Evolutionary conservation across 768 basidiomycete species (phyloP).

Genomic region (Mycena rebaudengoi): DNA sequence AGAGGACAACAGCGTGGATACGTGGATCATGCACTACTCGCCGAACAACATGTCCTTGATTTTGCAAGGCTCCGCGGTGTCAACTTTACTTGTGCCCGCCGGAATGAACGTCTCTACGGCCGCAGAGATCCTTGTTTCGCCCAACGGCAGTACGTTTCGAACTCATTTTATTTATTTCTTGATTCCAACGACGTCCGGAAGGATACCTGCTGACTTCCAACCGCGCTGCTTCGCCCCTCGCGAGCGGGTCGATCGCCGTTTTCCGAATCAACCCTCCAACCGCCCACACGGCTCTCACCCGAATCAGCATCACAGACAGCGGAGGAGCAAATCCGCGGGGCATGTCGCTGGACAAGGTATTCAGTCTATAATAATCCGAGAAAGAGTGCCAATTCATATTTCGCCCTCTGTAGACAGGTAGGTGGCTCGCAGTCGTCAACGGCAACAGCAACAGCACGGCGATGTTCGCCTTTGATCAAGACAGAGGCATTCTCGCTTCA

Average conservation of each 20-base stretch:
- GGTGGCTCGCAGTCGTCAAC: constrained; percentile 18
- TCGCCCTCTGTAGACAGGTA: not conserved
- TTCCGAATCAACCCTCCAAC: constrained; percentile 18
- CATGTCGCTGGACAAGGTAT: constrained; percentile 21
- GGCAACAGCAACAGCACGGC: constrained; percentile 21
- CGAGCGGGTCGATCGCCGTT: constrained; percentile 13
- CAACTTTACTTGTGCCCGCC: constrained; percentile 8
- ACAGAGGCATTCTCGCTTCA: constrained; percentile 12
- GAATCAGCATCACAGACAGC: constrained; percentile 19
- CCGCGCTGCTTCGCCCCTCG: constrained; percentile 8
- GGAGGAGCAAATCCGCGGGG: constrained; percentile 18
- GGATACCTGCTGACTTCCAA: constrained; percentile 18
- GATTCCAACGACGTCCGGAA: not conserved
- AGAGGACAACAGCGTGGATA: constrained; percentile 22
- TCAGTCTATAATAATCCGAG: not conserved
- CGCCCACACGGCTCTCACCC: constrained; percentile 17
- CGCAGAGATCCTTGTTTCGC: constrained; percentile 17
- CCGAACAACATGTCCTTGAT: constrained; percentile 11
- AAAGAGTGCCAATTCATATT: not conserved
- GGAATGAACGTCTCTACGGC: constrained; percentile 20
- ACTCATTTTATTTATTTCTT: not conserved
- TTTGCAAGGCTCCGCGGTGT: constrained; percentile 19
- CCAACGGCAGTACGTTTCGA: constrained; percentile 14
- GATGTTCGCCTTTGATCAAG: constrained; percentile 16
- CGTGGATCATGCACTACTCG: constrained; percentile 22